phyloP scores from a whole-genome alignment of 805 yeast species.

The Hanseniaspora meyeri region DNA sequence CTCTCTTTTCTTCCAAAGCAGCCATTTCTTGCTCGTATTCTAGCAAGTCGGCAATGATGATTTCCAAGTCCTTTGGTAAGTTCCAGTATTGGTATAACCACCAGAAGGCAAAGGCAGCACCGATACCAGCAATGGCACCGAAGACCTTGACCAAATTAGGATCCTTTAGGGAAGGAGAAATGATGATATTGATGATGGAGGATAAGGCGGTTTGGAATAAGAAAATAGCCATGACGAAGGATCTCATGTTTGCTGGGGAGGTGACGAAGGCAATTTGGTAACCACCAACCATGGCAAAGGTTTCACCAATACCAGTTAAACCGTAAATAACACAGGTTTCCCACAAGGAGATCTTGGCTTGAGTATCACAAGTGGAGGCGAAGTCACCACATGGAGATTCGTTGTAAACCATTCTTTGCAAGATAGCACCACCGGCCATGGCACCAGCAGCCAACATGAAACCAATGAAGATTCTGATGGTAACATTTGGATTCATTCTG shows the following conservation, averaged over 20 bases:
- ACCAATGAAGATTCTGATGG: conserved; percentile 60
- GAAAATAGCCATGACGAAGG: conserved; percentile 40
- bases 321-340: conserved; percentile 40
- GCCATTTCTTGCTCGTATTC: conserved; percentile 21
- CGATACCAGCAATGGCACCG: conserved; percentile 31
- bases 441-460: conserved; percentile 52
- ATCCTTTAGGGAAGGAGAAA: conserved; percentile 33
- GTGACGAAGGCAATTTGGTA: conserved; percentile 74
- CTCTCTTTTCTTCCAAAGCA: neutral
- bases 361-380: conserved; percentile 41
- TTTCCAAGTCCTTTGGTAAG: conserved; percentile 33
- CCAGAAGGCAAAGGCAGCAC: conserved; percentile 25
- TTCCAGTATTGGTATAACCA: conserved; percentile 30
- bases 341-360: conserved; percentile 28
- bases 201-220: conserved; percentile 66
- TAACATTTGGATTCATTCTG: conserved; percentile 44
- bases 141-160: conserved; percentile 34
- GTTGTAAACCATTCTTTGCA: conserved; percentile 56
- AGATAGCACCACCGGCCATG: conserved; percentile 65
- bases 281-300: conserved; percentile 69
- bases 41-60: conserved; percentile 20
- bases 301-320: conserved; percentile 62
- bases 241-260: conserved; percentile 50
- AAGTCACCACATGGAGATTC: conserved; percentile 62
- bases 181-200: conserved; percentile 38